Base-by-base conservation (phyloP, 1,284 basidiomycete genomes). In the Ceratobasidium sp. region DNA sequence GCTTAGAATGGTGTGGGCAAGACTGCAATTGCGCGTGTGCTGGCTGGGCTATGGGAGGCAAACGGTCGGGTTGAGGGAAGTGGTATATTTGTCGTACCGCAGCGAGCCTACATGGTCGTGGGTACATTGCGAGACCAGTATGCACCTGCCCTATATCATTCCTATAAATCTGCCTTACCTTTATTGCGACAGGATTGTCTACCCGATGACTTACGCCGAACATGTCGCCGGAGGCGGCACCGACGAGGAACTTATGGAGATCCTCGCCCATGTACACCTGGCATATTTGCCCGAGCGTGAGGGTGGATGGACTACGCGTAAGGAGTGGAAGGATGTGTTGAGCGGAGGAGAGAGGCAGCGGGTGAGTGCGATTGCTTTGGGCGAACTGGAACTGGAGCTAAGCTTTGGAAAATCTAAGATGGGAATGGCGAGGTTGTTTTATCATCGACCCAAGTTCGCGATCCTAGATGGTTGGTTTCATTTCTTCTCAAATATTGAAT, bases 351-450 rank as follows among this genome's bases (percentile, higher is more conserved):
- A 94, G 80, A 91, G 94, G 80, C 93, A 94, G 83, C 93, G 77
- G 24, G 75, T 75, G 22, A 17, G 74, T 57, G 33, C 59, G n/a
- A n/a, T 17, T 14, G 22, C n/a, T 45, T 8, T 45, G 7, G 14
- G 31, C n/a, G n/a, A n/a, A n/a, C n/a, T n/a, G n/a, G n/a, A n/a
- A n/a, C n/a, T n/a, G n/a, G n/a, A n/a, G n/a, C n/a, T n/a, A n/a
- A n/a, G n/a, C n/a, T n/a, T n/a, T n/a, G n/a, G n/a, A n/a, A n/a
- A n/a, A n/a, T n/a, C n/a, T n/a, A n/a, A 97, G 82, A 94, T 99
- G 76, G 97, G 97, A 0, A 99, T 98, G 96, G 97, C 96, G 6
- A 86, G 97, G 76, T 83, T 99, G 78, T 99, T 98, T 83, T 99
- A 99, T 83, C 97, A 99, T 82, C 87, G 88, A 77, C 97, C 97